Evolutionary conservation across 768 basidiomycete species (phyloP).

Genomic region (Chalciporus piperatus): DNA sequence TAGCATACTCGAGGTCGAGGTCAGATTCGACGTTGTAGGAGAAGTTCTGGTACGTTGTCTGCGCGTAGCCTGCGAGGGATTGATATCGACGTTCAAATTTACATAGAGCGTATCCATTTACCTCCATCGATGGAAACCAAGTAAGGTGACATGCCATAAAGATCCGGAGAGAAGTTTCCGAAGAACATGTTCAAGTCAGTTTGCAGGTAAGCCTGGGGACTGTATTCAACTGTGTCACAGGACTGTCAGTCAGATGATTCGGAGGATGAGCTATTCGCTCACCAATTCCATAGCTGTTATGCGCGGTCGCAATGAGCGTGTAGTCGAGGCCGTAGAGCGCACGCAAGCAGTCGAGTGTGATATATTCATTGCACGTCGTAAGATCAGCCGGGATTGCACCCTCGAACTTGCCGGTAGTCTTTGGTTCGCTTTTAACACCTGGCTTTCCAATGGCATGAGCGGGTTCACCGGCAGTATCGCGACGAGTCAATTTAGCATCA

Average conservation of each 20-base stretch:
- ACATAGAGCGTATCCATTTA: not conserved
- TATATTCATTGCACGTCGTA: conserved; percentile 26
- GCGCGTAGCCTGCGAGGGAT: conserved; percentile 20
- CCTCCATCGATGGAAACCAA: conserved; percentile 35
- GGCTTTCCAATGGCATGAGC: conserved; percentile 16
- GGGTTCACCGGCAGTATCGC: conserved; percentile 8
- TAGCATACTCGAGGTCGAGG: conserved; percentile 32
- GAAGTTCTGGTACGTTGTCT: conserved; percentile 25
- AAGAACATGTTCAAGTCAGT: conserved; percentile 31
- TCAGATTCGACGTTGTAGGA: conserved; percentile 30
- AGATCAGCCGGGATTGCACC: conserved; percentile 5
- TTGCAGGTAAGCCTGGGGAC: conserved; percentile 31
- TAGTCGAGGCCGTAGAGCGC: conserved; percentile 25
- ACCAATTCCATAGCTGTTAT: conserved; percentile 33
- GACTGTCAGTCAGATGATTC: not conserved
- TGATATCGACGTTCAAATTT: not conserved
- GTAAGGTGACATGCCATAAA: conserved; percentile 24
- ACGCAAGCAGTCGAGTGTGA: conserved; percentile 30
- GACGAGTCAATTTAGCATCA: conserved; percentile 20
- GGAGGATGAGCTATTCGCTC: not conserved
- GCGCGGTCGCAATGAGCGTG: conserved; percentile 11
- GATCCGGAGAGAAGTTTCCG: conserved; percentile 22
- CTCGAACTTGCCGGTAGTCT: conserved; percentile 16
- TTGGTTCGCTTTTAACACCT: conserved; percentile 13
- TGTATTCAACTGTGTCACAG: conserved; percentile 27